Conservation (phyloP, 2,329 filamentous ascomycete genomes). For the Knufia fluminis region DNA sequence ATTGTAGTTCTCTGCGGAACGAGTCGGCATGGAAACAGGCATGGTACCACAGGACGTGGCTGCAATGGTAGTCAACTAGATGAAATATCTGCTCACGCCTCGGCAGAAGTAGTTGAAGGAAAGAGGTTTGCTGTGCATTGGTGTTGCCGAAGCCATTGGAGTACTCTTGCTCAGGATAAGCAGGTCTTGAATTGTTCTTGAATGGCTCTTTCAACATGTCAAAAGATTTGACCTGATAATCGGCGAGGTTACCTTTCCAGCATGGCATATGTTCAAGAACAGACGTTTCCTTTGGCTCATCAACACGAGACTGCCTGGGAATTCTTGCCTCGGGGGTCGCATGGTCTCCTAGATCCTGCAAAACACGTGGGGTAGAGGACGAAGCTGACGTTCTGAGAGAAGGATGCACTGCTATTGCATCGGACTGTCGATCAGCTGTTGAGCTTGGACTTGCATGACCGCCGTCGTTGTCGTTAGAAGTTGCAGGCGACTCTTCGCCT, state of each 20-base stretch:
- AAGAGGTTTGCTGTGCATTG: conserved; percentile 18
- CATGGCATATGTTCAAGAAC: conserved; percentile 42
- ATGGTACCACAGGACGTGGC: conserved; percentile 20
- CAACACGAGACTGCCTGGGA: neutral
- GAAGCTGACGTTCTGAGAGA: conserved; percentile 12
- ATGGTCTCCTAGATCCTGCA: conserved; percentile 3
- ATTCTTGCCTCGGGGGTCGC: neutral
- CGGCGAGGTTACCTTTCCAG: conserved; percentile 30
- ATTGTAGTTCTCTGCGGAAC: conserved; percentile 16
- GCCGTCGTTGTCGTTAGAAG: neutral
- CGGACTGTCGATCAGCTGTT: neutral
- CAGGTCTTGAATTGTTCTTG: conserved; percentile 1
- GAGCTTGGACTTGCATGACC: neutral
- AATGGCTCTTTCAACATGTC: conserved; percentile 31
- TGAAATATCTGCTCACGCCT: conserved; percentile 13
- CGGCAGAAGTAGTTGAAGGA: conserved; percentile 20
- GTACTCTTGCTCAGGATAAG: conserved; percentile 2
- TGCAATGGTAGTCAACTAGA: conserved; percentile 19
- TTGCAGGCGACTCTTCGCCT: neutral
- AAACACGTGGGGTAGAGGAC: conserved; percentile 9
- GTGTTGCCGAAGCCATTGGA: conserved; percentile 11
- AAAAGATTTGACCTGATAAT: conserved; percentile 20
- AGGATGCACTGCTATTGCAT: conserved; percentile 11
- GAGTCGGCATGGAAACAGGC: conserved; percentile 16
- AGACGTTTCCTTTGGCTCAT: conserved; percentile 13